Conservation (phyloP, 371 early-diverging fungal species). For the Zopfochytrium polystomum region DNA sequence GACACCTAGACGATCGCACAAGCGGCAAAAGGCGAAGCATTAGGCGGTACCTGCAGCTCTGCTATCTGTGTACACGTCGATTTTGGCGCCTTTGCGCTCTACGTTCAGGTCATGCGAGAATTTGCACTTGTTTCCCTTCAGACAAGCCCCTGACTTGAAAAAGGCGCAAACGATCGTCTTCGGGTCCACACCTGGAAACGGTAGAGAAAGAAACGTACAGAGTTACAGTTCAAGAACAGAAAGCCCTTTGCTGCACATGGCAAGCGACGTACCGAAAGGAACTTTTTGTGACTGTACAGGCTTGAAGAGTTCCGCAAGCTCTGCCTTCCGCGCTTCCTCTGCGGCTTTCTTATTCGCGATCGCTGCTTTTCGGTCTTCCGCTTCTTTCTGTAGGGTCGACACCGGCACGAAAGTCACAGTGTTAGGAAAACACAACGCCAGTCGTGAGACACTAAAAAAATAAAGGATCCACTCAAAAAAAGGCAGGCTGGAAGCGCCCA, state of each 20-base stretch:
- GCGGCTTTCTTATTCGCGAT: constrained; percentile 62
- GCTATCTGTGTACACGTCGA: constrained; percentile 87
- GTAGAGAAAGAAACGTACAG: not conserved
- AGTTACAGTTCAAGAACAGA: not conserved
- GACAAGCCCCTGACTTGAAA: constrained; percentile 91
- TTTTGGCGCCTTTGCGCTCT: constrained; percentile 85
- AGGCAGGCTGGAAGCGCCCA: too few species aligned
- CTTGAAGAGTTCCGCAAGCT: constrained; percentile 85
- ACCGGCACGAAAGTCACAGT: constrained; percentile 2
- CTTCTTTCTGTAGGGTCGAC: constrained; percentile 30
- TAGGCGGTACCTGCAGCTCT: constrained; percentile 59
- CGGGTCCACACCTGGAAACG: constrained; percentile 81
- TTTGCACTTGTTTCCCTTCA: constrained; percentile 94
- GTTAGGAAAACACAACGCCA: not conserved
- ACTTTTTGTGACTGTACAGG: constrained; percentile 93
- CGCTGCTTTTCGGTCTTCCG: constrained; percentile 51
- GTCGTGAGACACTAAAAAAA: not conserved
- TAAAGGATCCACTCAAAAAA: not conserved
- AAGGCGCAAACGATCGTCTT: constrained; percentile 94
- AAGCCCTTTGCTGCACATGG: not conserved
- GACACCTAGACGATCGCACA: not conserved
- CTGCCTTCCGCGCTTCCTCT: constrained; percentile 72
- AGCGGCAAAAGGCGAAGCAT: not conserved
- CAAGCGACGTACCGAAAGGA: constrained; percentile 70
- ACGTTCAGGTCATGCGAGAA: constrained; percentile 95